Evolutionary conservation across 306 rosid species (phyloP).

Genomic region (Hippophae gyantsensis): DNA sequence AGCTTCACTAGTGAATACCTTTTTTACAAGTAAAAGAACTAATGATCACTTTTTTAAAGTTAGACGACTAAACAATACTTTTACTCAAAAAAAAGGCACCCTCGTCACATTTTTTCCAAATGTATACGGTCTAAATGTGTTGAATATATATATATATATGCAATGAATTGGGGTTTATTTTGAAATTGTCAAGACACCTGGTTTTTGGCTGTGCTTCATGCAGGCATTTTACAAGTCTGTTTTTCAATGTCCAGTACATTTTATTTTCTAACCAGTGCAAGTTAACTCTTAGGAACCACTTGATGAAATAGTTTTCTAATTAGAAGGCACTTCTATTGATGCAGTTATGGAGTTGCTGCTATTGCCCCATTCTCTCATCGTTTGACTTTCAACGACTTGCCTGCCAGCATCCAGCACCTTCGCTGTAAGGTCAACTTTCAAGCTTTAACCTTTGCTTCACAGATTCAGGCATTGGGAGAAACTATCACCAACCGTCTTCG

Average conservation of each 20-base stretch:
- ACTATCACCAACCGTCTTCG: slow-evolving; percentile 71
- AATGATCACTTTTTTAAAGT: too few species aligned
- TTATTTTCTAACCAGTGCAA: background rate
- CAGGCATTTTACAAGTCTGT: background rate
- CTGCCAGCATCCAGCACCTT: slow-evolving; percentile 65
- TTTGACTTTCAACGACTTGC: slow-evolving; percentile 65
- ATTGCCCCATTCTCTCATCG: slow-evolving; percentile 97
- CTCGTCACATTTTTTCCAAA: too few species aligned
- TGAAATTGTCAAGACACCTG: too few species aligned
- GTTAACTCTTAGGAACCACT: background rate
- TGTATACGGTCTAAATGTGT: too few species aligned
- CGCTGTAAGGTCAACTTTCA: slow-evolving; percentile 87
- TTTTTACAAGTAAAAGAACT: too few species aligned
- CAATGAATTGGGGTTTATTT: too few species aligned
- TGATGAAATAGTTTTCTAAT: background rate
- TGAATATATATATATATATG: too few species aligned
- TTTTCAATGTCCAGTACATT: background rate
- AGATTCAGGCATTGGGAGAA: slow-evolving; percentile 66
- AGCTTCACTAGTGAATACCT: too few species aligned
- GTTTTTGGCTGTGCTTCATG: too few species aligned
- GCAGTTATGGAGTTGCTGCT: slow-evolving; percentile 79
- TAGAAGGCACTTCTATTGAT: slow-evolving; percentile 3
- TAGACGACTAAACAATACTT: too few species aligned
- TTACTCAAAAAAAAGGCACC: too few species aligned
- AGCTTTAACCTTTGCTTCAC: slow-evolving; percentile 82